Evolutionary conservation across 2,329 filamentous ascomycete species (phyloP).

Genomic region (Lasiodiplodia theobromae): DNA sequence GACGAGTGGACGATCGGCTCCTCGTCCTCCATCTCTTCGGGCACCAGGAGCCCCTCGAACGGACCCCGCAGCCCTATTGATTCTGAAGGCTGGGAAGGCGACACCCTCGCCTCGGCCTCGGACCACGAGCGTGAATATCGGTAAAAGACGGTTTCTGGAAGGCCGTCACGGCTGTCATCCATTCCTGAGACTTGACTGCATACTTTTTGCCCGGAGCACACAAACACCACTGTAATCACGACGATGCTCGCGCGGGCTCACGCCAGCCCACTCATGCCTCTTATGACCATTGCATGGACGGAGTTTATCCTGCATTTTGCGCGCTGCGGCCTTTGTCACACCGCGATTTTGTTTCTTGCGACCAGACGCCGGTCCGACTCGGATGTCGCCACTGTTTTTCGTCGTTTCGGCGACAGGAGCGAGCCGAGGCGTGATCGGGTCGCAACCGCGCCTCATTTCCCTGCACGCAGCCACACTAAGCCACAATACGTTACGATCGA

Average conservation of each 20-base stretch:
- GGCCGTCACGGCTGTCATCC: slow-evolving; percentile 1
- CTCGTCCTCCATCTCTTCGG: slow-evolving; percentile 75
- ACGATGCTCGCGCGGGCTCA: slow-evolving; percentile 2
- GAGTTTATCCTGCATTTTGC: slow-evolving; percentile 29
- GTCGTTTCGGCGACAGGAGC: slow-evolving; percentile 12
- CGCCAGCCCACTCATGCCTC: slow-evolving; percentile 27
- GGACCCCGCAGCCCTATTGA: slow-evolving; percentile 59
- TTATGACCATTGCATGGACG: slow-evolving; percentile 31
- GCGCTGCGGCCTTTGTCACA: slow-evolving; percentile 17
- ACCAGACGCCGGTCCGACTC: slow-evolving; percentile 12
- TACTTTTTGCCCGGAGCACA: background rate
- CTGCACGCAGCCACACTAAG: slow-evolving; percentile 15
- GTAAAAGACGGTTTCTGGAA: slow-evolving; percentile 23
- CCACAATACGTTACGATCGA: slow-evolving; percentile 9
- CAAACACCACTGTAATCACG: slow-evolving; percentile 17
- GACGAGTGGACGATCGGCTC: slow-evolving; percentile 93
- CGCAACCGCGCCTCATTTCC: background rate
- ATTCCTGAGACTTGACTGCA: slow-evolving; percentile 1
- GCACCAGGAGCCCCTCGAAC: slow-evolving; percentile 64
- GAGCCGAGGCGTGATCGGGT: slow-evolving; percentile 8
- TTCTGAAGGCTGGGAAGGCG: slow-evolving; percentile 65
- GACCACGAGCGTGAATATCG: slow-evolving; percentile 46
- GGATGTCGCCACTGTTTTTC: slow-evolving; percentile 8
- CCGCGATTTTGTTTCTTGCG: slow-evolving; percentile 11
- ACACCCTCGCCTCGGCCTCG: slow-evolving; percentile 58